A percentile compares a stretch with the other conserved stretches of the same genome.
Evolutionary conservation across 164 flowering plant species (phyloP).

Genomic region (Vitis rupestris): DNA sequence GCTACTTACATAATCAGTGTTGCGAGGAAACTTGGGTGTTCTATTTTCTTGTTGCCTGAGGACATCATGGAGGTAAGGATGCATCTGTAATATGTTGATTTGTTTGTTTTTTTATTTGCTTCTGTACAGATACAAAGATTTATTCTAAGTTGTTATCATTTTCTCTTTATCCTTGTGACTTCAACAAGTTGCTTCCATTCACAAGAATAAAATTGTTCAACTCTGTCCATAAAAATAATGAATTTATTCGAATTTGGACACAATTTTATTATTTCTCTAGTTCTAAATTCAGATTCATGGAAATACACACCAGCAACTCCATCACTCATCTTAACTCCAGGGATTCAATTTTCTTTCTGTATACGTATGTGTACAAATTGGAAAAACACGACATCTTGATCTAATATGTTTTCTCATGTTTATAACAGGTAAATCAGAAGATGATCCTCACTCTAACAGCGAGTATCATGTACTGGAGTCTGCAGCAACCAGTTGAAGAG

Average conservation of each 20-base stretch:
- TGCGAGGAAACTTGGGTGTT: conserved; percentile 94
- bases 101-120: background rate
- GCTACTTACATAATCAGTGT: conserved; percentile 93
- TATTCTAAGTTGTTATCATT: background rate
- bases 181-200: too few species aligned
- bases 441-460: conserved; percentile 86
- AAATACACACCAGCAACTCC: too few species aligned
- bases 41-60: conserved; percentile 90
- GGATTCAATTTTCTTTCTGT: too few species aligned
- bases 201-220: too few species aligned
- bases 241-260: too few species aligned
- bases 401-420: background rate
- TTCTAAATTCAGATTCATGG: too few species aligned
- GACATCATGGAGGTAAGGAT: conserved; percentile 86
- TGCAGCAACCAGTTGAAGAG: conserved; percentile 54
- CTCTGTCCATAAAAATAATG: too few species aligned
- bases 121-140: background rate
- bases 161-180: background rate
- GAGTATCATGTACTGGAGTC: conserved; percentile 94
- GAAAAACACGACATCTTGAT: too few species aligned
- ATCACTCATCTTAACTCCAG: too few species aligned
- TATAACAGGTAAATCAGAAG: conserved; percentile 82
- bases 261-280: too few species aligned
- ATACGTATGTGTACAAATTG: too few species aligned
- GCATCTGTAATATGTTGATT: too few species aligned